Evolutionary conservation across 1,284 basidiomycete species (phyloP), one percentile per base, ranked within the genome.

Genomic region (Leccinum fallax): DNA sequence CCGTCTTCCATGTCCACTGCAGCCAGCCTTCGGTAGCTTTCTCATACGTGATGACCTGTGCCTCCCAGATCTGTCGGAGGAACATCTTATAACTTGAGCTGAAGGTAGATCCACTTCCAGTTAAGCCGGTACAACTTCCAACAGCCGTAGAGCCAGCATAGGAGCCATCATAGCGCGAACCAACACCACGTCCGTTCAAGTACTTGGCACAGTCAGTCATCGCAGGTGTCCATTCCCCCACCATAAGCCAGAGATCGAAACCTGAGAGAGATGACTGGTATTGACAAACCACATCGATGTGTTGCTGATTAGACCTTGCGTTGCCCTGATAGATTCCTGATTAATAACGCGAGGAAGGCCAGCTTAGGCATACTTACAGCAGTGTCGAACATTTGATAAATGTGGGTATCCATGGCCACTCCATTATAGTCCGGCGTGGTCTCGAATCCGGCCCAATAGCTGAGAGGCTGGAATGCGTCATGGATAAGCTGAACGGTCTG

Each of bases 141-240:
- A 92, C 82, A 38, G 73, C 73, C 0, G 81, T 76, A 3, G 89
- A 90, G 24, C 89, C 90, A n/a, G 85, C 73, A 70, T 81, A 88
- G 4, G 85, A 78, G 24, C 93, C 94, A 68, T 93, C 94, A 73
- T 92, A 97, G 55, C 94, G 84, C 9, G 90, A 80, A n/a, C 92
- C 90, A 21, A 80, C 64, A 21, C 87, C 80, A 34, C 87, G 83
- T 19, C 88, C 88, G 67, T 93, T 92, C 61, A 93, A 78, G 64
- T 87, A 94, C 67, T 79, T 86, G 15, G 95, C 93, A 69, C 95
- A 97, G 74, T 97, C 95, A 9, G 88, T 95, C 59, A 85, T 78
- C 0, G 93, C 93, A 36, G 91, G 83, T 0, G 90, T 85, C 92
- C 92, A 95, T 78, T 95, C 93, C 60, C 93, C 93, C 43, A 94